Evolutionary conservation across 106 monocot species (phyloP).

Genomic region (Phalaenopsis equestris): DNA sequence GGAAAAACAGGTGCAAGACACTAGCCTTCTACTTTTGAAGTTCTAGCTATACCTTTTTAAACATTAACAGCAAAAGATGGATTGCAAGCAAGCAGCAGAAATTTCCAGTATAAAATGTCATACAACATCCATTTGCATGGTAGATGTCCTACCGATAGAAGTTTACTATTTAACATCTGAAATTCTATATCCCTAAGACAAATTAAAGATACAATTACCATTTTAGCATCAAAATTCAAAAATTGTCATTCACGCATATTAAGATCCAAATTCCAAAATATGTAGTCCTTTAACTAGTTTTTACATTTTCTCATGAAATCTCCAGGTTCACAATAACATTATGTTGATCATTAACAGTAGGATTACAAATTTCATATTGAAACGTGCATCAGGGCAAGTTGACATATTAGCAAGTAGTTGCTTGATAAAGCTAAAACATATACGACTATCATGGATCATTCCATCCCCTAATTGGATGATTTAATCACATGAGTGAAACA

Average conservation of each 20-base stretch:
- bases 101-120: not conserved
- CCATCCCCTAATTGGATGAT: not conserved
- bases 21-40: not conserved
- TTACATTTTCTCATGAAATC: no score
- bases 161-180: not conserved
- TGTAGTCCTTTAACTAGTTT: not conserved
- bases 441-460: not conserved
- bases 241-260: not conserved
- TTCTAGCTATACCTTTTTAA: not conserved
- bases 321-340: no score
- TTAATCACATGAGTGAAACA: not conserved
- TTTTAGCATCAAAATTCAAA: not conserved
- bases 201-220: not conserved
- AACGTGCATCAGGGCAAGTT: not conserved
- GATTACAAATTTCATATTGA: not conserved
- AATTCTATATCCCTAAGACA: not conserved
- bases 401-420: not conserved
- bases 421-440: not conserved
- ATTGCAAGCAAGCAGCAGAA: not conserved
- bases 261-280: not conserved
- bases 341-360: no score
- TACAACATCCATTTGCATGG: not conserved
- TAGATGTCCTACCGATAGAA: not conserved
- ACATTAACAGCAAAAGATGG: not conserved
- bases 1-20: not conserved